phyloP scores from a whole-genome alignment of 1,139 yeast species.

The Candida sanyaensis region DNA sequence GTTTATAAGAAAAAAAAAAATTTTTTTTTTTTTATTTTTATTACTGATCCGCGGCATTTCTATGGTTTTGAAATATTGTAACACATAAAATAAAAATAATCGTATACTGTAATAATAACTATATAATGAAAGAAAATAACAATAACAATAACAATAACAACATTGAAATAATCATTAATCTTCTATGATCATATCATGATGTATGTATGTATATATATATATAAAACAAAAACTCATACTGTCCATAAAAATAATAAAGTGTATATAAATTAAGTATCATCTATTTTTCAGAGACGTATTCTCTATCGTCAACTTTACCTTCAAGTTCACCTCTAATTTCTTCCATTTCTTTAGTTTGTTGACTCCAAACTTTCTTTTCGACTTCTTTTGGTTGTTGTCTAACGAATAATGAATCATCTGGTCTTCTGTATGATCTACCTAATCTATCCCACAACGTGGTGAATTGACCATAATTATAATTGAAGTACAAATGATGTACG shows the following conservation, averaged over 20 bases:
- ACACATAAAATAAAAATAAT: no score
- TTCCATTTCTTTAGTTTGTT: constrained; percentile 79
- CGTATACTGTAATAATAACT: neutral
- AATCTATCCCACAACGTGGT: constrained; percentile 97
- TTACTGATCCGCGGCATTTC: no score
- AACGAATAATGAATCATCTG: constrained; percentile 83
- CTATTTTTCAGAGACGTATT: constrained; percentile 23
- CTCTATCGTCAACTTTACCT: constrained; percentile 63
- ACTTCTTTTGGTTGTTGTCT: constrained; percentile 51
- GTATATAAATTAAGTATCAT: neutral
- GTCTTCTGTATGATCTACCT: constrained; percentile 90
- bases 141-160: no score
- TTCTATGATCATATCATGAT: no score
- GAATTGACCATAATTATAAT: constrained; percentile 97
- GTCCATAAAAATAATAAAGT: constrained; percentile 1
- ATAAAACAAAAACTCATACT: neutral
- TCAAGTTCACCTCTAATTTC: constrained; percentile 77
- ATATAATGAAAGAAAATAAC: neutral
- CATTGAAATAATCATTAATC: neutral
- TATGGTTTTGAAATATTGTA: no score
- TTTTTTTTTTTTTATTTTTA: no score
- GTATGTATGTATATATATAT: neutral
- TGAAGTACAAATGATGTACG: constrained; percentile 92
- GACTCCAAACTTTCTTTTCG: constrained; percentile 65
- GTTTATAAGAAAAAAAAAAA: no score